Conservation (phyloP, 768 basidiomycete species). For the Boletellus ananiceps region DNA sequence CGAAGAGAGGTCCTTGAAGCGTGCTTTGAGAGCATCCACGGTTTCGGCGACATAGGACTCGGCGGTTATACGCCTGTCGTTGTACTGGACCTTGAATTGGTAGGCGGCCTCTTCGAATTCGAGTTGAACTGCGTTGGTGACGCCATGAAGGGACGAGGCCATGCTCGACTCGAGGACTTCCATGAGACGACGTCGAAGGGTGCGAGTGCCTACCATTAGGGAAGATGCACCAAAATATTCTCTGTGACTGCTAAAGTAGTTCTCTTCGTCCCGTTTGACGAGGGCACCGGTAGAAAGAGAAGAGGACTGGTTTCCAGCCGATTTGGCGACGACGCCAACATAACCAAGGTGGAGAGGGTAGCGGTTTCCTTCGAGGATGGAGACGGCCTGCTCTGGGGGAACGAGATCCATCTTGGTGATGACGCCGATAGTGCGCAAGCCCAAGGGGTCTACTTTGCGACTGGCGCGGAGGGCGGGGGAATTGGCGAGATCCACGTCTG, state of each 20-base stretch:
- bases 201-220: slow-evolving; percentile 90
- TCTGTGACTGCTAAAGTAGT: slow-evolving; percentile 61
- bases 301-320: slow-evolving; percentile 50
- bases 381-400: slow-evolving; percentile 73
- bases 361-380: slow-evolving; percentile 80
- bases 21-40: slow-evolving; percentile 84
- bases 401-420: slow-evolving; percentile 99
- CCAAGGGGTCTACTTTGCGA: slow-evolving; percentile 90
- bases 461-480: slow-evolving; percentile 93
- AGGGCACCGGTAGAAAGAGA: slow-evolving; percentile 48
- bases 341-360: slow-evolving; percentile 98
- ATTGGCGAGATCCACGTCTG: slow-evolving; percentile 97
- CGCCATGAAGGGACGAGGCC: slow-evolving; percentile 92
- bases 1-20: slow-evolving; percentile 80
- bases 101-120: slow-evolving; percentile 97
- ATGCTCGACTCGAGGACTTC: slow-evolving; percentile 97
- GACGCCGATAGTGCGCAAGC: slow-evolving; percentile 93
- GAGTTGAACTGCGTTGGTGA: slow-evolving; percentile 94
- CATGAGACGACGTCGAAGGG: slow-evolving; percentile 87
- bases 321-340: slow-evolving; percentile 92
- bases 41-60: slow-evolving; percentile 99
- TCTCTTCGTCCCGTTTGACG: slow-evolving; percentile 54
- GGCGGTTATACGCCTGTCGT: slow-evolving; percentile 89
- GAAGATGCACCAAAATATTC: slow-evolving; percentile 59
- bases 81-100: slow-evolving; percentile 99